Evolutionary conservation across 305 asterid genomes (phyloP).

Genomic region (Solanum hybrid): DNA sequence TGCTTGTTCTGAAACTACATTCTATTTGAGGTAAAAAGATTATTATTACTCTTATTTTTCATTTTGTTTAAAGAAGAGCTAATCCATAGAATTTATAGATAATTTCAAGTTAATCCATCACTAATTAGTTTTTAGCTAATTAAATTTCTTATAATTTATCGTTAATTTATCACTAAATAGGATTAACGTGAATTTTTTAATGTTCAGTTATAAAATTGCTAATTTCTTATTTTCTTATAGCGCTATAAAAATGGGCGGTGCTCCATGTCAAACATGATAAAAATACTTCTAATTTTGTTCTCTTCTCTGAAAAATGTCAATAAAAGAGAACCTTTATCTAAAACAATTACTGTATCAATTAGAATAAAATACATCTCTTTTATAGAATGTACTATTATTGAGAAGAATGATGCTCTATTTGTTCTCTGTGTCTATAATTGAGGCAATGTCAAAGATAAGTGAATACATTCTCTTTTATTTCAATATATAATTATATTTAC

Average conservation of each 20-base stretch:
- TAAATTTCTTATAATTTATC: background rate
- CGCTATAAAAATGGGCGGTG: background rate
- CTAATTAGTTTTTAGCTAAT: background rate
- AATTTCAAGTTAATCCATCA: background rate
- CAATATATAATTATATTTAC: background rate
- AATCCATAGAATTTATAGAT: too few species aligned
- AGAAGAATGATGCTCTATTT: slow-evolving; percentile 1
- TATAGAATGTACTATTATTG: slow-evolving; percentile 2
- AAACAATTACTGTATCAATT: background rate
- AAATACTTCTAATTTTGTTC: background rate
- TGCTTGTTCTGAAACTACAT: background rate
- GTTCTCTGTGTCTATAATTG: background rate
- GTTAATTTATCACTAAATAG: background rate
- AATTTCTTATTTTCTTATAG: background rate
- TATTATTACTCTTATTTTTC: background rate
- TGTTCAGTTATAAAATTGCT: background rate
- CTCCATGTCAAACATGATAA: background rate
- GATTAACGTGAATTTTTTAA: background rate
- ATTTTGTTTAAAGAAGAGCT: too few species aligned
- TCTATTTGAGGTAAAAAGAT: background rate
- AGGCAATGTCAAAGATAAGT: background rate
- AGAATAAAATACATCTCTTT: background rate
- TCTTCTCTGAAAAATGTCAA: background rate
- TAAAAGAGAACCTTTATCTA: background rate
- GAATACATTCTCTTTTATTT: background rate